Conservation (phyloP, 2,329 filamentous ascomycete genomes). For the Cordyceps pruinosa region DNA sequence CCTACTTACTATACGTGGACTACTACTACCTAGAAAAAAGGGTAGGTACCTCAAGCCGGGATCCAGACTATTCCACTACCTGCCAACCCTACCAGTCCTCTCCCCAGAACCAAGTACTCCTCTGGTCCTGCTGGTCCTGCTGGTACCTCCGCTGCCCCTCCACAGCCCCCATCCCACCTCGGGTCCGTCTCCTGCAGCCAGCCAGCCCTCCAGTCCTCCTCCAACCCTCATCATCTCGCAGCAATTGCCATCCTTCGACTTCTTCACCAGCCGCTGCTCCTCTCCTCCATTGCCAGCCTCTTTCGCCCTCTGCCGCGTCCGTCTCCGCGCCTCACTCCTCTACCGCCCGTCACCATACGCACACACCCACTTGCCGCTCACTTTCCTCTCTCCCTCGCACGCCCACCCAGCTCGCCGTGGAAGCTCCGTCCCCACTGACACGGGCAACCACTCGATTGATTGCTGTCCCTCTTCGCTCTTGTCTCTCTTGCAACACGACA, state of each 20-base stretch:
- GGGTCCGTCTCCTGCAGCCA: no score
- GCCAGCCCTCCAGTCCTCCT: neutral
- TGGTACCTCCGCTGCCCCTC: no score
- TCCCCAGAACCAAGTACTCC: no score
- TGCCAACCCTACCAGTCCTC: no score
- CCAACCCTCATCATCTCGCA: neutral
- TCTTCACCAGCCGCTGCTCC: neutral
- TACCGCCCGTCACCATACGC: slow-evolving; percentile 1
- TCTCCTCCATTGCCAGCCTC: neutral
- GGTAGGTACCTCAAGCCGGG: neutral
- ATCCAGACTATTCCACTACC: no score
- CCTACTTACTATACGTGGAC: no score
- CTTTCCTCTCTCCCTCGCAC: neutral
- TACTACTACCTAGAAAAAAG: neutral
- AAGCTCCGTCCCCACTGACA: slow-evolving; percentile 2
- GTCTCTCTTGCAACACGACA: neutral
- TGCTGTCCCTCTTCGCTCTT: slow-evolving; percentile 5
- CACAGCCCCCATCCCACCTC: neutral
- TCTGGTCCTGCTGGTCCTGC: no score
- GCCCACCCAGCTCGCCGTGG: neutral
- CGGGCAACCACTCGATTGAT: slow-evolving; percentile 1
- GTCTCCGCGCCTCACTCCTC: neutral
- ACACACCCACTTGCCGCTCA: neutral
- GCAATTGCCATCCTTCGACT: slow-evolving; percentile 6
- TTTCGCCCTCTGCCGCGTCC: neutral